Evolutionary conservation across 805 yeast species (phyloP), one percentile per base, ranked within the genome.

Genomic region (Zygotorulaspora chibaensis): DNA sequence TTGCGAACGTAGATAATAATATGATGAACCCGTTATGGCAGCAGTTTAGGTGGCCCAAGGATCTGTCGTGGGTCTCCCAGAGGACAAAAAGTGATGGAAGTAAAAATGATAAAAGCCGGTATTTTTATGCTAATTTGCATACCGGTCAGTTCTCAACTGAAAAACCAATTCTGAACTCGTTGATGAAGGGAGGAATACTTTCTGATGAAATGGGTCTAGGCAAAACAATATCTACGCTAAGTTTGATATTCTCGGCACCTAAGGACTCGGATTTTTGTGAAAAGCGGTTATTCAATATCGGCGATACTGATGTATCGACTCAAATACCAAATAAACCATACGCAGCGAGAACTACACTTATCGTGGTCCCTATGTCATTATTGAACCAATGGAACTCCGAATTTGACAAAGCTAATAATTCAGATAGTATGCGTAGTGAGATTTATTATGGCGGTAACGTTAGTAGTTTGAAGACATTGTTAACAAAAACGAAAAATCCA

Each of bases 161-260:
- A 17, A 79, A 76, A 50, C 97, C 96, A 1, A 55, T 80, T 10
- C 69, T 88, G 34, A 78, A 74, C 47, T 72, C 82, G 1, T 58
- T 75, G 15, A 74, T 83, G 40, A 72, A 73, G 40, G 97, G 98
- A 30, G 98, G 98, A 2, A 85, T 90, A 16, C 68, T 90, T 12
- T 96, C 97, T 0, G 98, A 90, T 68, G 98, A 90, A 63, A 90
- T 90, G 98, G 98, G 98, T 0, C 71, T 90, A 8, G 98, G 98
- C 35, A 90, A 90, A 61, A 90, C 98, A 0, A 84, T 90, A 18
- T 84, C 96, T 1, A 80, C 95, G 0, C 65, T 88, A 42, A 76
- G 96, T 0, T 66, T 91, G 40, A 72, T 90, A 10, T 79, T 84
- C 46, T 74, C 87, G 0, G 81, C 75, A 8, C 86, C 88, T 0